Base-by-base conservation (phyloP, 768 basidiomycete genomes). In the Tricholoma bakamatsutake region DNA sequence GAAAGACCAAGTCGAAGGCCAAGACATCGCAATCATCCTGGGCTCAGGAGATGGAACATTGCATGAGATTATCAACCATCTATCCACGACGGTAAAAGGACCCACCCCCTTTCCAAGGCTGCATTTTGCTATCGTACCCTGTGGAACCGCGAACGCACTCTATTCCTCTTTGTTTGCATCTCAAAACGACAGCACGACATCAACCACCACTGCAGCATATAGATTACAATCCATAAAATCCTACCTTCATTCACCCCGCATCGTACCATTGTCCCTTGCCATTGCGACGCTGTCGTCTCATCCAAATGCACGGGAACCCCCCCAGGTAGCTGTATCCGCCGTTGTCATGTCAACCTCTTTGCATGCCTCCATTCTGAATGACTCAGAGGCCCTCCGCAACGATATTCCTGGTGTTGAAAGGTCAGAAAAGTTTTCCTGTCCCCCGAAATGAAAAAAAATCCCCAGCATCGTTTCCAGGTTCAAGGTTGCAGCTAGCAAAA, bases 91-190 rank as follows among this genome's bases (percentile, higher is more conserved):
- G 15, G 50, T 64, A 39, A 65, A 61, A 18, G 66, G 62, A 17
- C 59, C 57, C 15, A 50, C 60, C 5, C 56, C 55, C 18, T 57
- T 61, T 24, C 61, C 61, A 34, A 64, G 63, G 48, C 61, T 85
- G 54, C 64, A 63, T 33, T 73, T 86, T 57, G 82, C 73, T 15
- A 78, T 80, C 47, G 68, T 90, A 43, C 92, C 93, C 4, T 80
- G 81, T 50, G 93, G 93, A 24, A 96, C 93, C n/a, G 94, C 93
- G 42, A 98, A 98, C 67, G 96, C 96, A 0, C 76, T 97, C 33
- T 94, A 88, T 69, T 77, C 82, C 5, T 85, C 90, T 6, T 70
- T 93, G 28, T 95, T 88, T 68, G 84, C 84, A 0, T 80, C 82
- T 0, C 46, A 57, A 17, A 30, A 64, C 8, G 59, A 61, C 13